A percentile compares a stretch with the other conserved stretches of the same genome.
Evolutionary conservation across 2,329 filamentous ascomycete genomes (phyloP).

Genomic region (Mariannaea sp.): DNA sequence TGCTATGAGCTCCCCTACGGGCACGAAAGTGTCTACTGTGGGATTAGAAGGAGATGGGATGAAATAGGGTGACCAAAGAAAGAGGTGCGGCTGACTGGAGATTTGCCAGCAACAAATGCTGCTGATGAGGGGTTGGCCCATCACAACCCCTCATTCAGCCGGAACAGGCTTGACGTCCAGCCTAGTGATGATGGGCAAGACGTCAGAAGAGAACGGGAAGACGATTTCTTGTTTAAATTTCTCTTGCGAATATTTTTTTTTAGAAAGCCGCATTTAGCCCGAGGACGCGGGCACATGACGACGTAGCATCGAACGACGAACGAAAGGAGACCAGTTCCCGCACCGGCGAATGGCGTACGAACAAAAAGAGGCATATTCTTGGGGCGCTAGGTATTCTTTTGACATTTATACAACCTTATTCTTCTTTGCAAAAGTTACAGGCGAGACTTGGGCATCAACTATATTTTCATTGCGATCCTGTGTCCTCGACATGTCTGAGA

Average conservation of each 20-base stretch:
- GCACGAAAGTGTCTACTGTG: neutral
- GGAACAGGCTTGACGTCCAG: conserved; percentile 30
- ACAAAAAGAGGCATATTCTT: conserved; percentile 45
- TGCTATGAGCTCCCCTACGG: conserved; percentile 44
- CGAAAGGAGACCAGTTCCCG: conserved; percentile 41
- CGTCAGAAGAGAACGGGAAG: conserved; percentile 30
- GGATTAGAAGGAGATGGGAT: conserved; percentile 24
- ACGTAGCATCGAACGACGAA: conserved; percentile 44
- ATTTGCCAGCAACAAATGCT: conserved; percentile 25
- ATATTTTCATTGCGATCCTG: conserved; percentile 1
- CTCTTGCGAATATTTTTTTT: conserved; percentile 37
- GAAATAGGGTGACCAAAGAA: conserved; percentile 18
- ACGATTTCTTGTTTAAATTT: conserved; percentile 30
- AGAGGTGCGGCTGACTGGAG: conserved; percentile 17
- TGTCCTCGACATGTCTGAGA: conserved; percentile 1
- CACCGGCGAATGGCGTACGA: conserved; percentile 48
- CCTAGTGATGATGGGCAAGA: conserved; percentile 33
- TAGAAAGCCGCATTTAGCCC: conserved; percentile 34
- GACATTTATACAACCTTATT: conserved; percentile 42
- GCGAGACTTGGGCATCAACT: conserved; percentile 17
- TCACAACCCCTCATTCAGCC: conserved; percentile 27
- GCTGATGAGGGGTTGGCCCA: conserved; percentile 27
- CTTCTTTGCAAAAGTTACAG: conserved; percentile 33
- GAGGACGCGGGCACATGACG: conserved; percentile 38
- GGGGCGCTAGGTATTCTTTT: conserved; percentile 45